These are phyloP conservation scores for Malus hybrid DNA, from an alignment of 331 rosid species.

Conservation along the genomic window DNA sequence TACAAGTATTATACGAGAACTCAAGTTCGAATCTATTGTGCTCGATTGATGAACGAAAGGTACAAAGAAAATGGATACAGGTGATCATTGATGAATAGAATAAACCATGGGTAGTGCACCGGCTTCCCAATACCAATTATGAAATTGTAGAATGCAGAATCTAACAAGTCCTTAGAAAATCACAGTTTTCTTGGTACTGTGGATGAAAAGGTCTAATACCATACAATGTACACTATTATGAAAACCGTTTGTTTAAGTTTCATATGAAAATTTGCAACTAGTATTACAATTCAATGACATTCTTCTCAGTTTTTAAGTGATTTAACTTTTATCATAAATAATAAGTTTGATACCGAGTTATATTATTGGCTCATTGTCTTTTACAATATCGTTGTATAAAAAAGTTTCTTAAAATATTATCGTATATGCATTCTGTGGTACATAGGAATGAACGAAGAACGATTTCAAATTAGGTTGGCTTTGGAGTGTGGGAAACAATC, in stretches of 20 bases:
- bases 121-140: background rate
- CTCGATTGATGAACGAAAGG: no score
- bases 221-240: background rate
- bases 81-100: background rate
- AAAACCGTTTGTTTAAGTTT: no score
- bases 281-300: no score
- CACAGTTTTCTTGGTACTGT: background rate
- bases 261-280: no score
- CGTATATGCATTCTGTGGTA: background rate
- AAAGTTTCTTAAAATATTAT: no score
- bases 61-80: background rate
- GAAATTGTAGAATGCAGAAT: background rate
- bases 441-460: background rate
- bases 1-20: no score
- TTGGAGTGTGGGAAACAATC: background rate
- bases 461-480: background rate
- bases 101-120: background rate
- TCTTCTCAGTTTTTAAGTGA: no score
- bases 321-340: no score
- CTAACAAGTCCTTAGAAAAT: background rate
- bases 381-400: no score
- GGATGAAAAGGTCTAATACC: background rate
- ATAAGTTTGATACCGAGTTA: no score
- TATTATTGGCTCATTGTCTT: no score
- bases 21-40: no score